Evolutionary conservation across 1,284 basidiomycete species (phyloP).

Genomic region (Malassezia psittaci): DNA sequence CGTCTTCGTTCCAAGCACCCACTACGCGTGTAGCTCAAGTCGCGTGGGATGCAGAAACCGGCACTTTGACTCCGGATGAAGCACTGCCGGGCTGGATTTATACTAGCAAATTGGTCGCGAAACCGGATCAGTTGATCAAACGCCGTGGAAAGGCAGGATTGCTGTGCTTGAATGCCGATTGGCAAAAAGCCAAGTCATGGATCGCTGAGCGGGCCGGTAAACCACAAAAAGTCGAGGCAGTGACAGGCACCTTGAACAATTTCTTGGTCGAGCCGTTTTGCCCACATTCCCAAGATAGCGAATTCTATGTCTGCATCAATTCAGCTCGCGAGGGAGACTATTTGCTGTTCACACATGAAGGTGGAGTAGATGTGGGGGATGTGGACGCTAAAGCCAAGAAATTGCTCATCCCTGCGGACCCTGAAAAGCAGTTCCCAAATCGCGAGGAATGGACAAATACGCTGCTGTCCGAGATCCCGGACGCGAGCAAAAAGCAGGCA

Average conservation of each 20-base stretch:
- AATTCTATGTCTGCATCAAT: conserved; percentile 98
- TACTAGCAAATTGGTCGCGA: conserved; percentile 46
- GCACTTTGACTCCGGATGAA: conserved; percentile 67
- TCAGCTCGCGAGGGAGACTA: conserved; percentile 87
- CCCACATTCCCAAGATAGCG: conserved; percentile 82
- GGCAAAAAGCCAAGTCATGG: conserved; percentile 64
- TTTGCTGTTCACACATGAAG: conserved; percentile 97
- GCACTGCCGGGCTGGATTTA: conserved; percentile 70
- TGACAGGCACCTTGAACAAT: conserved; percentile 86
- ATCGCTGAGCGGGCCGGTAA: conserved; percentile 83
- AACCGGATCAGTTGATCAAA: conserved; percentile 90
- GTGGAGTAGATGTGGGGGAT: conserved; percentile 96
- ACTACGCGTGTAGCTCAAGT: conserved; percentile 50
- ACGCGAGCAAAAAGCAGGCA: conserved; percentile 35
- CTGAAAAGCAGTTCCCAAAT: conserved; percentile 65
- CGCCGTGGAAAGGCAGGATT: conserved; percentile 96
- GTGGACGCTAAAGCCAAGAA: conserved; percentile 92
- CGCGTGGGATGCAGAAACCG: conserved; percentile 72
- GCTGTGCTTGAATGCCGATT: conserved; percentile 78
- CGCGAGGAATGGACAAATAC: conserved; percentile 55
- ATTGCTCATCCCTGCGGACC: conserved; percentile 73
- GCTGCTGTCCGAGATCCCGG: conserved; percentile 32
- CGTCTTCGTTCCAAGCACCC: conserved; percentile 39
- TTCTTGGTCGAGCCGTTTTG: conserved; percentile 98
- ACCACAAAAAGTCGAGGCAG: conserved; percentile 83